Evolutionary conservation across 2,329 filamentous ascomycete species (phyloP).

Genomic region (Aureobasidium melanogenum): DNA sequence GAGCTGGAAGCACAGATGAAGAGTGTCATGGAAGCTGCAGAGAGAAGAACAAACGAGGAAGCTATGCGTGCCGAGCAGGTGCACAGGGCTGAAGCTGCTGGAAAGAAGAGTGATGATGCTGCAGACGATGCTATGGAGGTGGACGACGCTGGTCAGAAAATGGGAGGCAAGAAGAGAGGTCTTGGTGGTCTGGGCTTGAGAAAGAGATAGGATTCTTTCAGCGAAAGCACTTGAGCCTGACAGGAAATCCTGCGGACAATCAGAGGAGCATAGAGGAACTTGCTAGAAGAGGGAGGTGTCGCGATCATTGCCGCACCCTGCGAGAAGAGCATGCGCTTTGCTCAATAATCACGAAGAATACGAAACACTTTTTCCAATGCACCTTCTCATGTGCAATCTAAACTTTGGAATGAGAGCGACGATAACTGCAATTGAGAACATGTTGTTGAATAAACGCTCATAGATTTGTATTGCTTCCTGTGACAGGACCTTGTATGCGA

Average conservation of each 20-base stretch:
- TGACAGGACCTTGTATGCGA: not conserved
- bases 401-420: too few species aligned
- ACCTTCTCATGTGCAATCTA: too few species aligned
- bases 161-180: constrained; percentile 11
- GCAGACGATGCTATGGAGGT: constrained; percentile 26
- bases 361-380: not conserved
- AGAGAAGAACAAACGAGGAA: constrained; percentile 33
- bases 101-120: constrained; percentile 13
- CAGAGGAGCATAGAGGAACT: not conserved
- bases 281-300: not conserved
- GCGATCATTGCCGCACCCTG: not conserved
- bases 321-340: not conserved
- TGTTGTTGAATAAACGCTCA: not conserved
- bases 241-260: not conserved
- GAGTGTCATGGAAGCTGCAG: constrained; percentile 46
- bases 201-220: constrained; percentile 1
- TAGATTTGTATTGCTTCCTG: not conserved
- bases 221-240: not conserved
- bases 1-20: constrained; percentile 70
- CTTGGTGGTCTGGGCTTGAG: not conserved
- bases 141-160: constrained; percentile 16
- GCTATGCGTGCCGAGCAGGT: constrained; percentile 33
- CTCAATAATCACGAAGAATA: not conserved
- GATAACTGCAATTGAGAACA: not conserved
- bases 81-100: constrained; percentile 21